These are phyloP conservation scores for Fomitopsis pulvina DNA, from an alignment of 768 basidiomycete species.

Conservation along the genomic window DNA sequence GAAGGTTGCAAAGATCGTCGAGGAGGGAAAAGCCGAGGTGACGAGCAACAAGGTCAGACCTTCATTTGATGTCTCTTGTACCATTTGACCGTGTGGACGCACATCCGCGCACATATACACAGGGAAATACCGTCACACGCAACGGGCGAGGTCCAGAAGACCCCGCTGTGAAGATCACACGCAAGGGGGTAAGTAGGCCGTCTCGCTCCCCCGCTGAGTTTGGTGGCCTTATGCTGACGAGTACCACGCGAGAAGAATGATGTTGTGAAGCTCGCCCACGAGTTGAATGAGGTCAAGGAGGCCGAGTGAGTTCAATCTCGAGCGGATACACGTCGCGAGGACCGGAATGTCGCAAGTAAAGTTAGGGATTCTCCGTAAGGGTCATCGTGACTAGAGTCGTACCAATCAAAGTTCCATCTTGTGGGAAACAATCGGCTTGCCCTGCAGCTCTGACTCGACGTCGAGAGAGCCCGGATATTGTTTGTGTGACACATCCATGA, in stretches of 20 bases:
- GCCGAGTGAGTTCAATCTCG: constrained; percentile 8
- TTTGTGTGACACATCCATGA: no score
- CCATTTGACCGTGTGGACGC: background rate
- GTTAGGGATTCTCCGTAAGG: background rate
- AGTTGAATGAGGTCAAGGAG: constrained; percentile 37
- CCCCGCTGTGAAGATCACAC: constrained; percentile 41
- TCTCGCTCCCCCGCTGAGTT: background rate
- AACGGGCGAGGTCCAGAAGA: constrained; percentile 40
- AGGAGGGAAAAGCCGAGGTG: constrained; percentile 36
- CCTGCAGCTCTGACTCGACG: no score
- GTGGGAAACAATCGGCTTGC: no score
- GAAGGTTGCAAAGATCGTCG: constrained; percentile 33
- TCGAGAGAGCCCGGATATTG: no score
- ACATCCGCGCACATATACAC: background rate
- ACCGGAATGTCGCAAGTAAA: background rate
- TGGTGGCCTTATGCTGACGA: background rate
- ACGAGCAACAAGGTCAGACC: constrained; percentile 36
- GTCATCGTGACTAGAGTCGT: no score
- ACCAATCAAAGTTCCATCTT: no score
- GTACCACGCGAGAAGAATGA: constrained; percentile 31
- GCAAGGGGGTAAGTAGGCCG: constrained; percentile 32
- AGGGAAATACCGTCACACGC: constrained; percentile 38
- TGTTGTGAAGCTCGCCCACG: constrained; percentile 45
- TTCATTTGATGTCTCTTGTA: background rate
- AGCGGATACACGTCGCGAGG: no score